Conservation (phyloP, 305 asterid species). For the Fraxinus nigra region DNA sequence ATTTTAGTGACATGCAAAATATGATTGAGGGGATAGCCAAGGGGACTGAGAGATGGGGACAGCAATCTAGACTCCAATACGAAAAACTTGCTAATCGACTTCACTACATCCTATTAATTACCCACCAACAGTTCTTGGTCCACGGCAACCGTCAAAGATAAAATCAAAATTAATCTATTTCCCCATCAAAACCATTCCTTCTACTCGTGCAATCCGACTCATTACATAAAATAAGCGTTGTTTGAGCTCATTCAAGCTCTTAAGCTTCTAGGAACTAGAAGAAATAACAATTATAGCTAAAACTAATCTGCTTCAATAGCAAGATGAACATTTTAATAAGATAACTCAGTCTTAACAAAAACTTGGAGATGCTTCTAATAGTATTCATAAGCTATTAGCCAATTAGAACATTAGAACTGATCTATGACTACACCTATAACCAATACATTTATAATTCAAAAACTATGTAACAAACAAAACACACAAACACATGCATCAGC, state of each 20-base stretch:
- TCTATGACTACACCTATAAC: neutral
- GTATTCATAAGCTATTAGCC: neutral
- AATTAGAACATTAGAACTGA: neutral
- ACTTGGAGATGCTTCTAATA: neutral
- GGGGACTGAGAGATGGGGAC: neutral
- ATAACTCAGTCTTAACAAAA: neutral
- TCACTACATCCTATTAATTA: neutral
- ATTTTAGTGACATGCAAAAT: neutral
- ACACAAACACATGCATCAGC: neutral
- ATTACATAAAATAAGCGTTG: neutral
- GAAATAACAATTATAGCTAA: neutral
- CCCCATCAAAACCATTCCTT: neutral
- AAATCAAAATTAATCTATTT: neutral
- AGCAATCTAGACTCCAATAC: neutral
- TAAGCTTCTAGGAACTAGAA: neutral
- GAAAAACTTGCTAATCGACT: neutral
- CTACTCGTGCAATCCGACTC: neutral
- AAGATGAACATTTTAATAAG: neutral
- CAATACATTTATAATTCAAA: neutral
- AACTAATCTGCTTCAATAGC: neutral
- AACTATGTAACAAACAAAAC: neutral
- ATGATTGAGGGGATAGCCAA: neutral
- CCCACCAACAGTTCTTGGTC: neutral
- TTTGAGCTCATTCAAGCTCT: neutral
- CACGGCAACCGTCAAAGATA: neutral